Evolutionary conservation across 306 rosid species (phyloP).

Genomic region (Prunus padus): DNA sequence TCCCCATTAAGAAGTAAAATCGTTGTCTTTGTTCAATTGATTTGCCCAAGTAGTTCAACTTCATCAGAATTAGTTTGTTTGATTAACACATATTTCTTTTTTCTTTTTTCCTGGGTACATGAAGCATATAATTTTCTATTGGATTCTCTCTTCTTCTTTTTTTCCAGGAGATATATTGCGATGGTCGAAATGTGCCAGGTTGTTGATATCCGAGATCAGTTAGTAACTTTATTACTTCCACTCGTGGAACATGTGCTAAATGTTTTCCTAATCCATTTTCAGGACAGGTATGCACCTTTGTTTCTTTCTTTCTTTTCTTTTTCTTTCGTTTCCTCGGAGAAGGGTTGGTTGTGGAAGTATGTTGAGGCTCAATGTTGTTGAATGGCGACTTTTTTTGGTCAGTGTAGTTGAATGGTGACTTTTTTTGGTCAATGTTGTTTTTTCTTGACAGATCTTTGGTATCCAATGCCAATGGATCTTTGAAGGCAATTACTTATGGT

Average conservation of each 20-base stretch:
- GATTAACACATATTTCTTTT: not conserved
- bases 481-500: conserved; percentile 52
- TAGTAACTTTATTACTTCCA: conserved; percentile 66
- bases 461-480: conserved; percentile 35
- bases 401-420: conserved; percentile 2
- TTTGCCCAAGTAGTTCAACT: not conserved
- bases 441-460: conserved; percentile 47
- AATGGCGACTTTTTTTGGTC: conserved; percentile 11
- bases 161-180: conserved; percentile 79
- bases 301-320: not conserved
- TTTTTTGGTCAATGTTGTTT: conserved; percentile 19
- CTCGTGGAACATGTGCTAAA: conserved; percentile 75
- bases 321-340: not conserved
- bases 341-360: not conserved
- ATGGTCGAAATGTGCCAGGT: conserved; percentile 95
- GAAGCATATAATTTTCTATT: not conserved
- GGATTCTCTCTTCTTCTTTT: not conserved
- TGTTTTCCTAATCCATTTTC: conserved; percentile 74
- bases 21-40: not conserved
- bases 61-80: not conserved
- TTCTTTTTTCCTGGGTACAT: not conserved
- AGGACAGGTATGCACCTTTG: conserved; percentile 54
- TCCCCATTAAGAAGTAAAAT: not conserved
- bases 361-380: not conserved
- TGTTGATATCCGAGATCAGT: conserved; percentile 69